Base-by-base conservation (phyloP, 1,284 basidiomycete species). In the Chondrostereum purpureum region DNA sequence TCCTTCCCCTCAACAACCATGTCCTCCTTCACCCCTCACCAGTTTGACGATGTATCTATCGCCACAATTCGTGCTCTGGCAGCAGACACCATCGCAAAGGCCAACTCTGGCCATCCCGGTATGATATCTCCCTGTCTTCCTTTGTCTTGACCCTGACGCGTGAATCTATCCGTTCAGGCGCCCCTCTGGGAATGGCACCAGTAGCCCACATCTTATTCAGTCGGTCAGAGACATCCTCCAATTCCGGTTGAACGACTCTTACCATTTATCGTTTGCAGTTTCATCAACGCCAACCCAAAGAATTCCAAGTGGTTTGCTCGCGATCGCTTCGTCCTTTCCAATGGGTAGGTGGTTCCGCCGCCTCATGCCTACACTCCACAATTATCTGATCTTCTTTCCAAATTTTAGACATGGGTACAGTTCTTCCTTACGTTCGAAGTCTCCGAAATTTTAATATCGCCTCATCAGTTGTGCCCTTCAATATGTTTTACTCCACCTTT, bases 81-180 rank as follows among this genome's bases (percentile, higher is more conserved):
- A 43, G 86, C 80, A 34, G 83, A 87, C 70, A 70, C 80, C 52
- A 81, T 87, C 42, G 77, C 66, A 49, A 80, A 90, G 69, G 83
- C 92, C 60, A 95, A 95, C 80, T 93, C 90, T 57, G 91, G 91
- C 51, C 90, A 93, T 69, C 91, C 90, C 50, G 89, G 90, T 84
- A 46, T 53, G 64, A 60, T n/a, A n/a, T 51, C 19, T 31, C 23
- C 23, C 14, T 21, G 16, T 39, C 17, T 17, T 20, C 16, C 18
- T 43, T 27, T 49, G 27, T 44, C 18, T 35, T 38, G 33, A 44
- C 46, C 24, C 36, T 42, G 36, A 46, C 33, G 43, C 39, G 42
- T 40, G 12, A 41, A 21, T 49, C 23, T 44, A 41, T 45, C 52
- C 47, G 13, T 43, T 44, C 50, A 83, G 86, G 88, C 67, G 92